Base-by-base conservation (phyloP, 345 rosid genomes). In the Litchi chinensis region DNA sequence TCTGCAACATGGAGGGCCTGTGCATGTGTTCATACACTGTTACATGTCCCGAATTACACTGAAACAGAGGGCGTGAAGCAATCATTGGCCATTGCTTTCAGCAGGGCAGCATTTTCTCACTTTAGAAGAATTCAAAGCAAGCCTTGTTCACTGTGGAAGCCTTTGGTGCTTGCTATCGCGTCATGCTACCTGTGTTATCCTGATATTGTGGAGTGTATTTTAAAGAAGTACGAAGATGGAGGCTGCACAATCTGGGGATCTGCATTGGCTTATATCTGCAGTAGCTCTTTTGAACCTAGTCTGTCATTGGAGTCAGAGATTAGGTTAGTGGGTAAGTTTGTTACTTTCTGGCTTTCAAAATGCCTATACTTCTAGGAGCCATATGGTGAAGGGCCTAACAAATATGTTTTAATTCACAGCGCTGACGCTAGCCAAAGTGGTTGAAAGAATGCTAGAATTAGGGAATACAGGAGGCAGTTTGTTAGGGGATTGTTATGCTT, bases 1-100 rank as follows among this genome's bases (percentile, higher is more conserved):
- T 91, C 95, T 73, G 98, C 95, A 65, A 85, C 90, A 63, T 82
- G 88, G 87, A 91, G 97, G 86, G 97, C 97, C 71, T 89, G 93
- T 83, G 88, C 90, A 70, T 91, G 94, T 56, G 88, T 89, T 71
- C 98, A 92, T 85, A 68, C 86, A 24, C 80, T 92, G 32, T 88
- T 94, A 85, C 91, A 90, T 87, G 86, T 87, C 57, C 95, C 94
- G 32, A 82, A 68, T 76, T 92, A 89, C 86, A 79, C 91, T 84
- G 95, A 88, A 84, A 79, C 82, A 39, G 92, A 88, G 81, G 83
- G 83, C 78, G 89, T 87, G 52, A 81, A 83, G 81, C 88, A 83
- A 81, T 86, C 93, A 48, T 80, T 94, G 69, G 88, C 82, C 37
- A 74, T 77, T 75, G 81, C 85, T 69, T 94, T 90, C 84, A 81